Conservation (phyloP, 129 eudicot genomes). For the Tanacetum coccineum region DNA sequence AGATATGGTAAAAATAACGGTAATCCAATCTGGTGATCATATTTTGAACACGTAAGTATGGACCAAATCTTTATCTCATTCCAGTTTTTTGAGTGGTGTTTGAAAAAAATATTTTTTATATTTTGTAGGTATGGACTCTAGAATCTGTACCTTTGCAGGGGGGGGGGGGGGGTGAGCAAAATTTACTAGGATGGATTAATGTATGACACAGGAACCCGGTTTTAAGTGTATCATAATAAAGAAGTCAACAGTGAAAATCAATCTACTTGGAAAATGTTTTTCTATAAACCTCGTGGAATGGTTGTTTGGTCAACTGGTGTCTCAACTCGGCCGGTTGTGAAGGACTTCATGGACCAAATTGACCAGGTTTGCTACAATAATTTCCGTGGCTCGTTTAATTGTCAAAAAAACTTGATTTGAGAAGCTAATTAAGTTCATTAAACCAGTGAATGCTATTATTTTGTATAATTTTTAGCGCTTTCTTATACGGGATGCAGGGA, state of each 20-base stretch:
- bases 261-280: conserved; percentile 45
- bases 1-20: conserved; percentile 58
- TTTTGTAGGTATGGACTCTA: conserved; percentile 76
- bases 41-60: conserved; percentile 74
- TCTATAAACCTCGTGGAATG: conserved; percentile 73
- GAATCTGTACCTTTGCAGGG: conserved; percentile 92
- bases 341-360: conserved; percentile 75
- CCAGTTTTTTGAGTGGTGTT: not conserved
- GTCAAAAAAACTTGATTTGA: not conserved
- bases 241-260: conserved; percentile 49
- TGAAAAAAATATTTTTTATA: not conserved
- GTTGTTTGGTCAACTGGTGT: conserved; percentile 96
- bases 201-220: conserved; percentile 79
- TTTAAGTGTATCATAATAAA: conserved; percentile 53
- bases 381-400: conserved; percentile 13
- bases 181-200: conserved; percentile 89
- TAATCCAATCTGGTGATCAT: conserved; percentile 90
- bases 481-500: conserved; percentile 36
- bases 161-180: too few relatives aligned
- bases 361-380: conserved; percentile 58
- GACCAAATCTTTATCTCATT: conserved; percentile 10
- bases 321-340: conserved; percentile 75
- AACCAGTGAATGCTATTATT: conserved; percentile 4
- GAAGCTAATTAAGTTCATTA: conserved; percentile 1
- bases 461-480: not conserved